phyloP scores from a whole-genome alignment of 2,329 filamentous ascomycete genomes.

The Ceratocystis ficicola region DNA sequence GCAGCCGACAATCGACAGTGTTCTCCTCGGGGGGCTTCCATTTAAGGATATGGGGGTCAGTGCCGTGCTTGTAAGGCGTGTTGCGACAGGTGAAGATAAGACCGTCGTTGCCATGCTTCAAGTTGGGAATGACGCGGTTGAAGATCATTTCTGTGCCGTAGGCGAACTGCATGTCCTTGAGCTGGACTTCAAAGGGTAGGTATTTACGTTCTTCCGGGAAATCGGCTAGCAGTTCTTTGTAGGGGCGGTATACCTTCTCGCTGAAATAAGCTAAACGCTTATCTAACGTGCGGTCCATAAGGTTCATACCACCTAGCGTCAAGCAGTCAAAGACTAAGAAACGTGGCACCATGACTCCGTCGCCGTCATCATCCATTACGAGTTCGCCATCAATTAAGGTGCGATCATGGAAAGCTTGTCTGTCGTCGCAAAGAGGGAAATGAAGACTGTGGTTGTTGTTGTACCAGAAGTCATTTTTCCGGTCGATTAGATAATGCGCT shows the following conservation, averaged over 20 bases:
- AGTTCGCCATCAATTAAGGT: conserved; percentile 90
- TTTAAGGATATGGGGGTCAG: conserved; percentile 86
- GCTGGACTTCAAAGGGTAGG: conserved; percentile 68
- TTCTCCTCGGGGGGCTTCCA: conserved; percentile 97
- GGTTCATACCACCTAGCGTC: conserved; percentile 60
- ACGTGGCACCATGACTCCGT: conserved; percentile 57
- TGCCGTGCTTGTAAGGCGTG: conserved; percentile 77
- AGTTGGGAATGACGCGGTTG: conserved; percentile 63
- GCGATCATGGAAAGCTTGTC: conserved; percentile 57
- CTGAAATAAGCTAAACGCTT: conserved; percentile 82
- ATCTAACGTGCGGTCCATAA: conserved; percentile 71
- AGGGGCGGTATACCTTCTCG: conserved; percentile 61
- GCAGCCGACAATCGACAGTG: conserved; percentile 80
- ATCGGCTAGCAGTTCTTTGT: conserved; percentile 48
- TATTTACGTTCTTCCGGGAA: conserved; percentile 58
- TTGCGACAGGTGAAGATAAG: conserved; percentile 94
- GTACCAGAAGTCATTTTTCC: conserved; percentile 94
- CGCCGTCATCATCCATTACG: conserved; percentile 64
- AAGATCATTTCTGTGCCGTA: conserved; percentile 94
- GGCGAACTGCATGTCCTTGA: conserved; percentile 79
- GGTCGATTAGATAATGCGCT: conserved; percentile 86
- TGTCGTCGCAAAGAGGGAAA: conserved; percentile 60
- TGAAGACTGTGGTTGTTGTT: conserved; percentile 59
- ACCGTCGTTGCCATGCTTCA: conserved; percentile 90
- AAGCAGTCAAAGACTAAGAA: conserved; percentile 93